Evolutionary conservation across 169 alveolate species (phyloP).

Genomic region (Cystoisospora suis): DNA sequence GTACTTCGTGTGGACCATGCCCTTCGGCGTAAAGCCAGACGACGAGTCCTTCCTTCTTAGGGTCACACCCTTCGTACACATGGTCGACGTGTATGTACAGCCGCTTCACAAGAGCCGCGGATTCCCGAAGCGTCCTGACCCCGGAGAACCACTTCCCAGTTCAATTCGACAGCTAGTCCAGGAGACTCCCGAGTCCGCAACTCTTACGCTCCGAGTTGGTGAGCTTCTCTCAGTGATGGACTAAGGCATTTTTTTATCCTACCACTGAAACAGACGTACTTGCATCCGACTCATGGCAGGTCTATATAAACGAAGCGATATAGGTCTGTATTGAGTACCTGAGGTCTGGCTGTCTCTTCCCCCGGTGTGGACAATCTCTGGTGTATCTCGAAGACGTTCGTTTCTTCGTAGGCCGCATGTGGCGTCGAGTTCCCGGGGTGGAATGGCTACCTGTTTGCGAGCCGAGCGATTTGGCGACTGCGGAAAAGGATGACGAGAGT

Average conservation of each 20-base stretch:
- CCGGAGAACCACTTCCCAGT: not conserved
- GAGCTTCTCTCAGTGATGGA: no score
- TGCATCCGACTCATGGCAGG: no score
- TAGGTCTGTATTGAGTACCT: no score
- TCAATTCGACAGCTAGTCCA: not conserved
- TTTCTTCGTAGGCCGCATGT: not conserved
- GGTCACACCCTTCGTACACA: slow-evolving; percentile 30
- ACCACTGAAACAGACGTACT: no score
- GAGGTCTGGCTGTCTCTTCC: no score
- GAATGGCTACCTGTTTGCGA: slow-evolving; percentile 27
- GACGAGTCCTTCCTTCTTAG: not conserved
- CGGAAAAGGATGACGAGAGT: not conserved
- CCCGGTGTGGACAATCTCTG: no score
- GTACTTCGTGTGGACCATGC: slow-evolving; percentile 18
- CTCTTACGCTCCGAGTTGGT: not conserved
- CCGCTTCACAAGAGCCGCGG: not conserved
- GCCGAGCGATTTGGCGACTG: not conserved
- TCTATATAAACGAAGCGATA: no score
- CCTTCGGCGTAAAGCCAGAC: not conserved
- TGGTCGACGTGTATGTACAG: slow-evolving; percentile 31
- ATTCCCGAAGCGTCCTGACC: not conserved
- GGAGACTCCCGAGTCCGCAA: slow-evolving; percentile 16
- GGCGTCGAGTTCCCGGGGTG: not conserved
- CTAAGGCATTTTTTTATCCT: no score
- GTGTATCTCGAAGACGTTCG: no score